Conservation (phyloP, 306 rosid species). For the Ormosia semicastrata region DNA sequence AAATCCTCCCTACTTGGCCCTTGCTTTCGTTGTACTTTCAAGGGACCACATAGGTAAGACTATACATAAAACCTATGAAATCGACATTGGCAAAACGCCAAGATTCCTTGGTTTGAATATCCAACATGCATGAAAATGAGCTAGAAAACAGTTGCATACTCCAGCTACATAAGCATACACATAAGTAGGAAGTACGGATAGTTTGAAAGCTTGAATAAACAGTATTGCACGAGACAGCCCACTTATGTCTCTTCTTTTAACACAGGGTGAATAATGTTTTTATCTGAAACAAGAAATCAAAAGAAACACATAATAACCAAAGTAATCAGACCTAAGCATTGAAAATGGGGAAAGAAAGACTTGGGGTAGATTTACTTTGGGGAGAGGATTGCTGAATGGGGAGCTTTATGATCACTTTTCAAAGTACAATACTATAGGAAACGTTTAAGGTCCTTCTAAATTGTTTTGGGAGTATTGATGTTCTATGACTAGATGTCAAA, state of each 20-base stretch:
- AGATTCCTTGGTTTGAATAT: slow-evolving; percentile 5
- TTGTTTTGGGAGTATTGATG: too few relatives aligned
- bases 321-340: slow-evolving; percentile 62
- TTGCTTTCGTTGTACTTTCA: slow-evolving; percentile 23
- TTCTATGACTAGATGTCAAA: too few relatives aligned
- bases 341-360: slow-evolving; percentile 72
- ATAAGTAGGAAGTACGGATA: not conserved
- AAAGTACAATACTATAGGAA: slow-evolving; percentile 18
- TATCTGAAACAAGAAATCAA: slow-evolving; percentile 46
- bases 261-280: slow-evolving; percentile 33
- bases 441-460: too few relatives aligned
- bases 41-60: slow-evolving; percentile 2
- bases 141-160: not conserved
- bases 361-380: slow-evolving; percentile 54
- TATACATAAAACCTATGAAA: not conserved
- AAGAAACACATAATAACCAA: slow-evolving; percentile 41
- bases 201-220: slow-evolving; percentile 10
- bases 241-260: slow-evolving; percentile 47
- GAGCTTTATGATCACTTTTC: slow-evolving; percentile 70
- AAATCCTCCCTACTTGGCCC: not conserved
- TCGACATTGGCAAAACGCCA: not conserved
- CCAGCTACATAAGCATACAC: not conserved
- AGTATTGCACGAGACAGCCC: slow-evolving; percentile 17
- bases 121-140: not conserved
- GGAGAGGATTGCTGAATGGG: slow-evolving; percentile 45